Percentiles rank a stretch among this genome's conserved stretches.
Conservation (phyloP, 345 rosid species). For the Balakata baccata region DNA sequence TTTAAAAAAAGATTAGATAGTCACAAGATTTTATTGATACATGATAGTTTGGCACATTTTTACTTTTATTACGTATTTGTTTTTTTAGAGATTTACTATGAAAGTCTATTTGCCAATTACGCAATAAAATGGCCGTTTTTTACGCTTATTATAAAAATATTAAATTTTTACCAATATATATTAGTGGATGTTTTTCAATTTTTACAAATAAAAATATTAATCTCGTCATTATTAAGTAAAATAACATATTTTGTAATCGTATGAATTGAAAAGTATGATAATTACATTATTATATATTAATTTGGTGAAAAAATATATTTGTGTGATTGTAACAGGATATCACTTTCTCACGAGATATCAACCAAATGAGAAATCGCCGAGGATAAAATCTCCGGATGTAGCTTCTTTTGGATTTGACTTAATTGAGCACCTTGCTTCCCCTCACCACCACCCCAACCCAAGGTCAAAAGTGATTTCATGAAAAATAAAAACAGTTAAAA, state of each 20-base stretch:
- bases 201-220: too few species aligned
- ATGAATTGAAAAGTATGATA: not conserved
- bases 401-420: slow-evolving; percentile 44
- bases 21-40: slow-evolving; percentile 13
- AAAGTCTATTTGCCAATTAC: too few species aligned
- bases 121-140: too few species aligned
- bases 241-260: not conserved
- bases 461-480: slow-evolving; percentile 8
- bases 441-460: not conserved
- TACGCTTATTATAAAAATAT: too few species aligned
- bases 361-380: slow-evolving; percentile 57
- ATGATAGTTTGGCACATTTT: slow-evolving; percentile 25
- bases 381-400: slow-evolving; percentile 54
- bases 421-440: not conserved
- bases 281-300: not conserved
- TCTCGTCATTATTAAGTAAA: not conserved
- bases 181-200: too few species aligned
- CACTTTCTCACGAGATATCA: slow-evolving; percentile 43
- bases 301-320: too few species aligned
- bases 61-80: too few species aligned
- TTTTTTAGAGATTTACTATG: too few species aligned
- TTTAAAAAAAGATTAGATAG: slow-evolving; percentile 12
- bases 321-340: slow-evolving; percentile 43
- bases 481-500: not conserved
- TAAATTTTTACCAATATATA: too few species aligned